Conservation (phyloP, 2,329 filamentous ascomycete species). For the Thyridium curvatum region DNA sequence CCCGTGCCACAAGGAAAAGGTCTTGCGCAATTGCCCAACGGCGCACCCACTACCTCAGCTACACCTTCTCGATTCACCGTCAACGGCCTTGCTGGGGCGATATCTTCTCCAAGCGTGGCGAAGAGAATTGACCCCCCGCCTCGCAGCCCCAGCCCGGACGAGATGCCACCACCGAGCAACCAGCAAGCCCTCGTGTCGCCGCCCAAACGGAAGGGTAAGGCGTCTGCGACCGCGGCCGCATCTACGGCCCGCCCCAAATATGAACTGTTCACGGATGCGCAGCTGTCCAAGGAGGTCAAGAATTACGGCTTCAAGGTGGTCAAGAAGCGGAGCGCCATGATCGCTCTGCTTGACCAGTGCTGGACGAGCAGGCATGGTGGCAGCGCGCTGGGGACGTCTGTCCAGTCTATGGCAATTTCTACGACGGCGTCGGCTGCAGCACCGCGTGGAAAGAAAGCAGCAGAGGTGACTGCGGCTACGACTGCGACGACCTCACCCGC, state of each 20-base stretch:
- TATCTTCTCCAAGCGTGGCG: too few species aligned
- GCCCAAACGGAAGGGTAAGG: too few species aligned
- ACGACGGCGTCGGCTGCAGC: conserved; percentile 9
- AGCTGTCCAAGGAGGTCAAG: conserved; percentile 55
- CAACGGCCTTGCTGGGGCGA: too few species aligned
- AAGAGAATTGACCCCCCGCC: too few species aligned
- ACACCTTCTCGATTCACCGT: too few species aligned
- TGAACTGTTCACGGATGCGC: conserved; percentile 52
- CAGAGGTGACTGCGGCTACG: background rate
- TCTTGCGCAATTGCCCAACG: too few species aligned
- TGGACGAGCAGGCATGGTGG: conserved; percentile 55
- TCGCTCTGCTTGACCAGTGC: conserved; percentile 62
- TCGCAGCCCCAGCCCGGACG: conserved; percentile 1
- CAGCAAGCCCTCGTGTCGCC: conserved; percentile 12
- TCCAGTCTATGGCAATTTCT: conserved; percentile 6
- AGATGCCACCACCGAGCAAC: conserved; percentile 21
- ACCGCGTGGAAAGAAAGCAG: conserved; percentile 7
- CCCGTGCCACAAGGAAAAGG: too few species aligned
- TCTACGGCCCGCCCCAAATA: conserved; percentile 45
- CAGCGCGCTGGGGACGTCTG: background rate
- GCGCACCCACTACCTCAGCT: too few species aligned
- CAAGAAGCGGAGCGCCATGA: conserved; percentile 62
- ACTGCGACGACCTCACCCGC: conserved; percentile 17
- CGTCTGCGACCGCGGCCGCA: too few species aligned
- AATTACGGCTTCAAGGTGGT: conserved; percentile 68